Percentiles rank a stretch among this genome's conserved stretches.
Conservation (phyloP, 1,284 basidiomycete genomes). For the Irpex sp. region DNA sequence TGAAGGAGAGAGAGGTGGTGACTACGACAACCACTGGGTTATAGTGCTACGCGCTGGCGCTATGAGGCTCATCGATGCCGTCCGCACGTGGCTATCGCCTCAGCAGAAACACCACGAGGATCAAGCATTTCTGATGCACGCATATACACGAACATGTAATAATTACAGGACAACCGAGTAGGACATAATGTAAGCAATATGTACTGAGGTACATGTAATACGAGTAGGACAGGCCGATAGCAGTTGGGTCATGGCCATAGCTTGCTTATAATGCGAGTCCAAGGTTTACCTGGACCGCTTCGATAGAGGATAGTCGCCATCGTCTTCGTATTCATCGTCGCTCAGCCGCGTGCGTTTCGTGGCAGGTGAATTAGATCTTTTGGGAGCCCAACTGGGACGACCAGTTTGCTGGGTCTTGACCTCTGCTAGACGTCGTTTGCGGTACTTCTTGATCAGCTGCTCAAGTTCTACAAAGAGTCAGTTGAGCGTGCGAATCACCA, state of each 20-base stretch:
- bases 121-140: conserved; percentile 1
- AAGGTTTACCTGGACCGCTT: neutral
- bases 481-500: neutral
- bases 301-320: neutral
- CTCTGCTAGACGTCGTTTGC: neutral
- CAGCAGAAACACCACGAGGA: conserved; percentile 1
- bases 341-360: neutral
- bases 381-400: neutral
- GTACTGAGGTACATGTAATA: neutral
- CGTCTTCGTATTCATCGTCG: neutral
- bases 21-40: conserved; percentile 1
- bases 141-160: neutral
- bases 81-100: conserved; percentile 17
- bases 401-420: neutral
- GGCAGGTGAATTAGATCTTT: neutral
- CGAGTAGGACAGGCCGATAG: neutral
- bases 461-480: neutral
- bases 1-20: conserved; percentile 8
- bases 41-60: conserved; percentile 7
- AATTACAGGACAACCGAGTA: neutral
- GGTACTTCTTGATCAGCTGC: neutral
- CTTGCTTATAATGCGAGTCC: too few species aligned
- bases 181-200: neutral
- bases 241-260: neutral
- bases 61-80: conserved; percentile 17